phyloP scores from a whole-genome alignment of 108 stramenopile species.

The Pseudonitzschia multiseries region DNA sequence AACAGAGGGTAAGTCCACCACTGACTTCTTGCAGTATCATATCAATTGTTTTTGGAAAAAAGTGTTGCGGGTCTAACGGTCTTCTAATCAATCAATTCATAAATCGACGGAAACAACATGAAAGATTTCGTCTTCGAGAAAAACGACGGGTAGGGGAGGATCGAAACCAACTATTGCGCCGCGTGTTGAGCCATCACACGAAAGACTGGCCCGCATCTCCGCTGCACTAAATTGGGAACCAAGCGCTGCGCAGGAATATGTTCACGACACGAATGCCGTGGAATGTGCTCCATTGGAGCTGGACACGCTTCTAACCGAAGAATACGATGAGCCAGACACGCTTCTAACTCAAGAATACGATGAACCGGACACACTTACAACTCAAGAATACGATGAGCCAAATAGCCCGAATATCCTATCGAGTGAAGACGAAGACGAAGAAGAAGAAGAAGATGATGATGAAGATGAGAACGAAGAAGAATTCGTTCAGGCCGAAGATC shows the following conservation, averaged over 20 bases:
- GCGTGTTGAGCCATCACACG: neutral
- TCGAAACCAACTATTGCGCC: neutral
- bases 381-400: too few relatives aligned
- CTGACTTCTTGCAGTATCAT: neutral
- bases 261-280: neutral
- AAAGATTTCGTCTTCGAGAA: slow-evolving; percentile 17
- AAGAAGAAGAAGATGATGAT: too few relatives aligned
- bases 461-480: neutral
- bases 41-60: neutral
- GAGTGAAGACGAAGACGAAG: neutral
- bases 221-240: slow-evolving; percentile 16
- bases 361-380: too few relatives aligned
- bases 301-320: neutral
- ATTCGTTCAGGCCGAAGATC: neutral
- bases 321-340: too few relatives aligned
- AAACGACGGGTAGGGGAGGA: slow-evolving; percentile 1
- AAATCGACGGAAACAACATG: neutral
- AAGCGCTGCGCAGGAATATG: neutral
- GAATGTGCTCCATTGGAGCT: neutral
- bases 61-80: neutral
- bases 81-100: neutral
- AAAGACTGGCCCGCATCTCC: slow-evolving; percentile 29
- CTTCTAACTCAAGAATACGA: too few relatives aligned
- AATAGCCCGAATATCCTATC: neutral
- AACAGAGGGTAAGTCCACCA: slow-evolving; percentile 60